Base-by-base conservation (phyloP, 352 stramenopile species). In the Globisporangium carolinianum region DNA sequence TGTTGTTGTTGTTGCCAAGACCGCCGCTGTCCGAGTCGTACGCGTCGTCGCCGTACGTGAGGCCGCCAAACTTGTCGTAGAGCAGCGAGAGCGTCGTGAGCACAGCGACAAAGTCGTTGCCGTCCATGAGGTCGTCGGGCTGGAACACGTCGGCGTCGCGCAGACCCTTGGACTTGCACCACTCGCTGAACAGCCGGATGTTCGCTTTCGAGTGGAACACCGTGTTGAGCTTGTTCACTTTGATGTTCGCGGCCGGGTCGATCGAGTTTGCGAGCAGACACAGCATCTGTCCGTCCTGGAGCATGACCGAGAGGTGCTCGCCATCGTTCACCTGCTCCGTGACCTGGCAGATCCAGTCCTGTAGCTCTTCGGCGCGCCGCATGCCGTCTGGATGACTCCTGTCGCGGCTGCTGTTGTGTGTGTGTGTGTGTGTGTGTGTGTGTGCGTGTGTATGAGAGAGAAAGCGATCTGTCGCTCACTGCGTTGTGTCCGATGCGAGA, bases 121-220 rank as follows among this genome's bases (percentile, higher is more conserved):
- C 69, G 62, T 91, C 83, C 37, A 90, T 63, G 32, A 95, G 57
- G 50, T 95, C 86, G 65, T 95, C 82, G 1, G 80, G 60, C 39
- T 88, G 68, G 61, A 95, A 95, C 38, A 95, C 63, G 7, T 95
- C 78, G 14, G 68, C 69, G 45, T 92, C 82, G 36, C 68, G 72
- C 11, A 95, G 54, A 2, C 83, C 83, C 52, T 92, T 76, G 37
- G 70, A 61, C 51, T 73, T 71, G 51, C 82, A 93, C 86, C 86
- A 95, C 50, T 91, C 75, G 45, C 86, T 67, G 56, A 95, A 95
- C 39, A 88, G 71, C 14, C 76, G 78, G 47, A 91, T 83, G 67
- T 95, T 95, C 63, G 79, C 74, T 58, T 91, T 91, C 38, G 82
- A 85, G 65, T 95, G 86, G 70, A 94, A 95, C 45, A 90, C 79